Evolutionary conservation across 2,329 filamentous ascomycete genomes (phyloP).

Genomic region (Pseudogymnoascus sp.): DNA sequence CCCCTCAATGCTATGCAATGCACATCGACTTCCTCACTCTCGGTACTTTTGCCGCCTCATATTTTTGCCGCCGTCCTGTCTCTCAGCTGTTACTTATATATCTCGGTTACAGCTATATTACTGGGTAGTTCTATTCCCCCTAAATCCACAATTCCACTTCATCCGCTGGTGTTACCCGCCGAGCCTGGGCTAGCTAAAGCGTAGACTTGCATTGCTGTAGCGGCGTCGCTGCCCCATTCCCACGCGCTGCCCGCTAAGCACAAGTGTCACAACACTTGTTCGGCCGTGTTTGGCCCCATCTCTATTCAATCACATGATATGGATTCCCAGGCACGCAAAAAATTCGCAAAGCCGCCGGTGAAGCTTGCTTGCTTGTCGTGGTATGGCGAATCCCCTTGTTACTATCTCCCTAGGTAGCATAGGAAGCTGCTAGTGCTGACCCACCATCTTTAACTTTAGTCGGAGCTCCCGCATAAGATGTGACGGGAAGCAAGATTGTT

Average conservation of each 20-base stretch:
- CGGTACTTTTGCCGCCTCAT: background rate
- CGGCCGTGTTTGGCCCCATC: background rate
- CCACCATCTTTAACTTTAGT: slow-evolving; percentile 24
- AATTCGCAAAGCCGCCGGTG: slow-evolving; percentile 34
- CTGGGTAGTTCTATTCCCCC: background rate
- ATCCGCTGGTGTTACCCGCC: background rate
- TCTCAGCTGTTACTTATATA: background rate
- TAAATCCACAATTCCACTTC: background rate
- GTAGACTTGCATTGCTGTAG: slow-evolving; percentile 3
- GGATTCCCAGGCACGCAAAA: slow-evolving; percentile 17
- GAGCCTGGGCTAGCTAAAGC: background rate
- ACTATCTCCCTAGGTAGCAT: background rate
- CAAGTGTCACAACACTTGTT: no score
- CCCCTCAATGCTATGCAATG: background rate
- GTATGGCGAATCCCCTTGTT: slow-evolving; percentile 27
- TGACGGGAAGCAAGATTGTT: slow-evolving; percentile 37
- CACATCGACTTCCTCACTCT: background rate
- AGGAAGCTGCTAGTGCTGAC: background rate
- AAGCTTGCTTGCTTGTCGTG: slow-evolving; percentile 43
- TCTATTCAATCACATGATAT: background rate
- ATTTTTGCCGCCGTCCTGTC: background rate
- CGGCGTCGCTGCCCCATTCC: background rate
- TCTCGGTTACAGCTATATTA: background rate
- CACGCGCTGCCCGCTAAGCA: background rate
- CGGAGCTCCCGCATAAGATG: slow-evolving; percentile 39